These are phyloP conservation scores for Quercus phellos DNA, from an alignment of 331 rosid genomes.

Conservation along the genomic window DNA sequence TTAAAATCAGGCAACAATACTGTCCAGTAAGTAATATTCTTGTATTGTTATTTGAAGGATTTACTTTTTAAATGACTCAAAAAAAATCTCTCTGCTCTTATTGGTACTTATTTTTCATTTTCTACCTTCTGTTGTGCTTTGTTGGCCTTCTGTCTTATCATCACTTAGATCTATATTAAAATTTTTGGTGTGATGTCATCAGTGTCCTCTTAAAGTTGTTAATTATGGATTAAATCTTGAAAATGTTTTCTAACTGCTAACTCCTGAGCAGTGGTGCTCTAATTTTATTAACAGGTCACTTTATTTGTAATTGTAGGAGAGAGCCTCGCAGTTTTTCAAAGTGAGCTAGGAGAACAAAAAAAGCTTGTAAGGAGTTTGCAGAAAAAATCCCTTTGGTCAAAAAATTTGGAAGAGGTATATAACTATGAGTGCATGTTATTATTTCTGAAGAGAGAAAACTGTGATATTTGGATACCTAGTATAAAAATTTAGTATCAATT, in stretches of 20 bases:
- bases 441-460: slow-evolving; percentile 1
- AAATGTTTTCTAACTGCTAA: not conserved
- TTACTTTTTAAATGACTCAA: not conserved
- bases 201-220: not conserved
- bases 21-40: not conserved
- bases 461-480: slow-evolving; percentile 1
- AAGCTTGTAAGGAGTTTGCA: slow-evolving; percentile 76
- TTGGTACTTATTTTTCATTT: not conserved
- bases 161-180: no score
- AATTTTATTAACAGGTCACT: slow-evolving; percentile 23
- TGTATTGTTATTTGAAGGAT: not conserved
- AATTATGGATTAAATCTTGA: not conserved
- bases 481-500: slow-evolving; percentile 8
- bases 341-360: slow-evolving; percentile 78
- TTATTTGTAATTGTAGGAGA: slow-evolving; percentile 65
- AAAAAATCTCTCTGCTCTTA: not conserved
- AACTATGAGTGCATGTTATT: slow-evolving; percentile 10
- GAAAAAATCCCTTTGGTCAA: slow-evolving; percentile 89
- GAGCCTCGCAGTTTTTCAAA: slow-evolving; percentile 58
- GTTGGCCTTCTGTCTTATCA: no score
- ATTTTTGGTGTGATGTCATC: not conserved
- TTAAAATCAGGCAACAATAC: not conserved
- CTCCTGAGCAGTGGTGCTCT: slow-evolving; percentile 10
- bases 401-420: slow-evolving; percentile 78
- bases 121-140: not conserved